A percentile compares a stretch with the other conserved stretches of the same genome.
Conservation (phyloP, 148 eudicot species). For the Camellia sinensis region DNA sequence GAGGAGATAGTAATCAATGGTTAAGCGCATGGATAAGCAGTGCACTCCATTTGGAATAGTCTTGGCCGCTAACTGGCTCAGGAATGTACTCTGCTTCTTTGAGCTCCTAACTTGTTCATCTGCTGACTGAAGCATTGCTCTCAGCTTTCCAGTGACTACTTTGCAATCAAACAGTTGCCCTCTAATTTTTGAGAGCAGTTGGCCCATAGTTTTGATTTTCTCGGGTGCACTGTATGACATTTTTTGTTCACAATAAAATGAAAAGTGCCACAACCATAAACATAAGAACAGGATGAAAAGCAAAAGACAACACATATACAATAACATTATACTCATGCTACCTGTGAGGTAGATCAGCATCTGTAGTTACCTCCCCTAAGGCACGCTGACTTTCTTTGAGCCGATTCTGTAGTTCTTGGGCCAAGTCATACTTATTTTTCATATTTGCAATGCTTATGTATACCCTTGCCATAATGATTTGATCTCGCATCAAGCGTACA, state of each 20-base stretch:
- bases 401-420: slow-evolving; percentile 67
- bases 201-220: too few relatives aligned
- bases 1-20: slow-evolving; percentile 68
- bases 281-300: slow-evolving; percentile 1
- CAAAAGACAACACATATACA: background rate
- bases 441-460: slow-evolving; percentile 76
- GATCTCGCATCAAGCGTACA: slow-evolving; percentile 88
- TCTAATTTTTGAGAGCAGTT: too few relatives aligned
- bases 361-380: slow-evolving; percentile 69
- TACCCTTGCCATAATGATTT: slow-evolving; percentile 90
- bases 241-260: background rate
- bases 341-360: slow-evolving; percentile 82
- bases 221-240: slow-evolving; percentile 51
- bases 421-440: slow-evolving; percentile 70
- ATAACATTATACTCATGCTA: slow-evolving; percentile 18
- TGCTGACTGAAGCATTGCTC: slow-evolving; percentile 86
- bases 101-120: slow-evolving; percentile 89
- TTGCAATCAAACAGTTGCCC: too few relatives aligned
- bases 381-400: slow-evolving; percentile 96
- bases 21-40: slow-evolving; percentile 86
- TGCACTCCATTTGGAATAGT: slow-evolving; percentile 94
- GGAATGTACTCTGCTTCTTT: slow-evolving; percentile 76
- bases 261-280: background rate
- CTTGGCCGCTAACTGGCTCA: slow-evolving; percentile 84
- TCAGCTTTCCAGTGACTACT: too few relatives aligned